phyloP scores from a whole-genome alignment of 495 filamentous ascomycete genomes.

The Parachaetomium inaequale region DNA sequence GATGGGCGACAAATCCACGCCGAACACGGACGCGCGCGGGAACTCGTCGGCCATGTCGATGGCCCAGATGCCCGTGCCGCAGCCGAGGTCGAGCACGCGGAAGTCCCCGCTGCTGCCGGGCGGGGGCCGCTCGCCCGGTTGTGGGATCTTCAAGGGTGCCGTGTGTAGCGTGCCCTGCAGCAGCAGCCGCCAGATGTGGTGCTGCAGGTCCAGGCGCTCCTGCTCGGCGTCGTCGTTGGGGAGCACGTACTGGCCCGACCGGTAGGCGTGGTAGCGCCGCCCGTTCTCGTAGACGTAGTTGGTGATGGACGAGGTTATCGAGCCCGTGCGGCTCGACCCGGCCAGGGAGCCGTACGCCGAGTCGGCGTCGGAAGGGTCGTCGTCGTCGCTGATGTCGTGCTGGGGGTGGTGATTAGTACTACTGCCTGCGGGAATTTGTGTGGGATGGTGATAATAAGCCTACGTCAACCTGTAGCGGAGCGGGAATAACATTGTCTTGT shows the following conservation, averaged over 20 bases:
- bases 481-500: background rate
- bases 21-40: slow-evolving; percentile 37
- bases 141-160: slow-evolving; percentile 44
- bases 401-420: too few species aligned
- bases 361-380: slow-evolving; percentile 23
- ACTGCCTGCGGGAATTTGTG: too few species aligned
- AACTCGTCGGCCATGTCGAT: slow-evolving; percentile 43
- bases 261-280: slow-evolving; percentile 33
- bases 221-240: slow-evolving; percentile 33
- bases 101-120: background rate
- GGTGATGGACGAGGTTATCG: slow-evolving; percentile 29
- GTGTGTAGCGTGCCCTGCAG: slow-evolving; percentile 40
- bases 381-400: slow-evolving; percentile 14
- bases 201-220: slow-evolving; percentile 28
- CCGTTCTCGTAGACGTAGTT: slow-evolving; percentile 33
- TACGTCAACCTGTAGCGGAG: slow-evolving; percentile 10
- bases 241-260: slow-evolving; percentile 27
- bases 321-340: slow-evolving; percentile 22
- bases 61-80: slow-evolving; percentile 62
- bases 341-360: slow-evolving; percentile 25
- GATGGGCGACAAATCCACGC: slow-evolving; percentile 45
- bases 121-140: slow-evolving; percentile 25
- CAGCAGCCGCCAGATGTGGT: slow-evolving; percentile 22
- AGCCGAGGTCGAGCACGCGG: slow-evolving; percentile 57
- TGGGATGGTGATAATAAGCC: background rate